Base-by-base conservation (phyloP, 169 alveolate species). In the Besnoitia besnoiti region DNA sequence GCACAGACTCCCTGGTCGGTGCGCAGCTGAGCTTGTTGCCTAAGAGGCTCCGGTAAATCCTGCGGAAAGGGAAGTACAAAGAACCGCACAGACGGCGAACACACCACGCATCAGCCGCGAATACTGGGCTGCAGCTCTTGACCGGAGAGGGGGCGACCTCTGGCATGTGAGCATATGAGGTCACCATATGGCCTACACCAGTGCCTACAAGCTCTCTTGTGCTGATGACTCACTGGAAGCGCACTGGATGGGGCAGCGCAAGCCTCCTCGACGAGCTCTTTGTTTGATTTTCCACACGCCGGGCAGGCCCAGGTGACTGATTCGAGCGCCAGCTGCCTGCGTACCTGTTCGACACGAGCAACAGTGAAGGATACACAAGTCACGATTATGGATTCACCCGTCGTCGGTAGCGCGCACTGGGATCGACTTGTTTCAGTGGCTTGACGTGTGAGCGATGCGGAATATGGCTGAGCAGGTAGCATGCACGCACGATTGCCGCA, bases 161-260 rank as follows among this genome's bases (percentile, higher is more conserved):
- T n/a, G n/a, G n/a, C n/a, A n/a, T n/a, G n/a, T n/a, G n/a, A n/a
- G n/a, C n/a, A n/a, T n/a, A n/a, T n/a, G n/a, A n/a, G n/a, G n/a
- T n/a, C n/a, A n/a, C n/a, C n/a, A n/a, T n/a, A n/a, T n/a, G n/a
- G n/a, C n/a, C n/a, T n/a, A n/a, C n/a, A n/a, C n/a, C n/a, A n/a
- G n/a, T n/a, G n/a, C 27, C 73, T 24, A 33, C 5, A 10, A 8
- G 73, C 16, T 8, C 8, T 21, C 35, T 21, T 55, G 33, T 55
- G 14, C 27, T 55, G 16, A 27, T 14, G 73, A 24, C 73, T 55
- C 73, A 55, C 73, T 35, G 94, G 94, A 30, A 61, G 61, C 16
- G 94, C 79, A 62, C 62, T 49, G 24, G 91, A 44, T 5, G 91
- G 95, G 44, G 91, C 95, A 37, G 95, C 94, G 84, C 95, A 95